A percentile compares a stretch with the other conserved stretches of the same genome.
Evolutionary conservation across 164 flowering plant genomes (phyloP).

Genomic region (Tinospora cordifolia): DNA sequence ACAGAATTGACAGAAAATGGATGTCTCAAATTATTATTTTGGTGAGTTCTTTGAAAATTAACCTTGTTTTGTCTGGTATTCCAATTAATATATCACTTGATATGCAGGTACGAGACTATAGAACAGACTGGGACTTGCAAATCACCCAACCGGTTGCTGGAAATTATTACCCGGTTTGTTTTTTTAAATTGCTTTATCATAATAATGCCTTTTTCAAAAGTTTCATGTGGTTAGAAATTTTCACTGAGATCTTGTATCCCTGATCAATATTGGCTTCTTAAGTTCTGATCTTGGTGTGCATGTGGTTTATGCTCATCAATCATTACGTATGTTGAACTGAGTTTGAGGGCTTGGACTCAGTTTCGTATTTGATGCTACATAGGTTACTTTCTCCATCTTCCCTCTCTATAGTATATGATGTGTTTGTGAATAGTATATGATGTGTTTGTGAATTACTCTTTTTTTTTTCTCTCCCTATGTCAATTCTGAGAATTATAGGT

Average conservation of each 20-base stretch:
- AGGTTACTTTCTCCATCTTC: slow-evolving; percentile 40
- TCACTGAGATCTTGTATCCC: not conserved
- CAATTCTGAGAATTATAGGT: not conserved
- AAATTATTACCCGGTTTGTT: slow-evolving; percentile 89
- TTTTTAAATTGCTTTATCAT: not conserved
- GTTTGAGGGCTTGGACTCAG: not conserved
- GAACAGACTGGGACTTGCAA: slow-evolving; percentile 81
- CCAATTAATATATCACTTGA: not conserved
- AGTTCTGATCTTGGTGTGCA: not conserved
- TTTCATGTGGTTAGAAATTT: too few relatives aligned
- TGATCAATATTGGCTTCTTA: not conserved
- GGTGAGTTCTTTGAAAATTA: too few relatives aligned
- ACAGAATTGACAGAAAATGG: too few relatives aligned
- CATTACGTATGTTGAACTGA: not conserved
- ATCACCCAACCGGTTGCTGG: slow-evolving; percentile 85
- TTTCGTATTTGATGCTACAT: slow-evolving; percentile 53
- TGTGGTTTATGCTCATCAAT: not conserved
- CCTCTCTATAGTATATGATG: not conserved
- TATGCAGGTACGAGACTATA: slow-evolving; percentile 77
- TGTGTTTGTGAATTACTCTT: not conserved
- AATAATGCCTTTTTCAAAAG: not conserved
- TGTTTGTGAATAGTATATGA: too few relatives aligned
- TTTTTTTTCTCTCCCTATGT: not conserved
- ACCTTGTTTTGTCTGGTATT: too few relatives aligned
- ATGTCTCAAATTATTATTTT: too few relatives aligned